Percentiles rank a stretch among this genome's conserved stretches.
phyloP scores from a whole-genome alignment of 345 rosid genomes.

The Linum tenue region DNA sequence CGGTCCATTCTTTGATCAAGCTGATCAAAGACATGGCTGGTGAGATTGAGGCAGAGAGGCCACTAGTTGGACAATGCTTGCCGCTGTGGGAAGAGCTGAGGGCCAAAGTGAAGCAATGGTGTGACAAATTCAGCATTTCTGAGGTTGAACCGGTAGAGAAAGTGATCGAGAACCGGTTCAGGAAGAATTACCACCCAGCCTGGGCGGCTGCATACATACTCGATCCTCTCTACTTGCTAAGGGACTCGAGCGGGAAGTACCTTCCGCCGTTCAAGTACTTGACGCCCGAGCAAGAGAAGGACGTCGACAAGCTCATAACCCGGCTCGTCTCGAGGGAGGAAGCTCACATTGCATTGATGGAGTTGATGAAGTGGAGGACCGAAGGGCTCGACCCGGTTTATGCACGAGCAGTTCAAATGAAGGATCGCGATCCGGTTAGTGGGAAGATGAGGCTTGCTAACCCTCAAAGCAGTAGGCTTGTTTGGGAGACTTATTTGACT shows the following conservation, averaged over 20 bases:
- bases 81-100: constrained; percentile 85
- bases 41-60: constrained; percentile 78
- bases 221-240: constrained; percentile 82
- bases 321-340: constrained; percentile 91
- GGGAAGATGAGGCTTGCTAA: constrained; percentile 86
- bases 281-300: constrained; percentile 86
- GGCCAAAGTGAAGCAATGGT: constrained; percentile 77
- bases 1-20: constrained; percentile 65
- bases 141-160: constrained; percentile 60
- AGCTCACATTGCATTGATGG: constrained; percentile 95
- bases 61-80: constrained; percentile 84
- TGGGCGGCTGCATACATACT: constrained; percentile 95
- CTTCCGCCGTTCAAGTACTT: constrained; percentile 91
- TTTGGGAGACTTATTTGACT: constrained; percentile 94
- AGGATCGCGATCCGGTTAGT: constrained; percentile 71
- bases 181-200: constrained; percentile 93
- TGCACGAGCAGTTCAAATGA: constrained; percentile 96
- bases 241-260: constrained; percentile 72
- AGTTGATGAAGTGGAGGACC: constrained; percentile 98
- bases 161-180: constrained; percentile 76
- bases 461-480: constrained; percentile 92
- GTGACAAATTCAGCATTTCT: constrained; percentile 57
- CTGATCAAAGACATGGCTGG: constrained; percentile 72
- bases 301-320: constrained; percentile 89
- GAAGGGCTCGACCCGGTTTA: constrained; percentile 94